Evolutionary conservation across 352 stramenopile genomes (phyloP), one percentile per base, ranked within the genome.

Genomic region (Globisporangium echinulatum): DNA sequence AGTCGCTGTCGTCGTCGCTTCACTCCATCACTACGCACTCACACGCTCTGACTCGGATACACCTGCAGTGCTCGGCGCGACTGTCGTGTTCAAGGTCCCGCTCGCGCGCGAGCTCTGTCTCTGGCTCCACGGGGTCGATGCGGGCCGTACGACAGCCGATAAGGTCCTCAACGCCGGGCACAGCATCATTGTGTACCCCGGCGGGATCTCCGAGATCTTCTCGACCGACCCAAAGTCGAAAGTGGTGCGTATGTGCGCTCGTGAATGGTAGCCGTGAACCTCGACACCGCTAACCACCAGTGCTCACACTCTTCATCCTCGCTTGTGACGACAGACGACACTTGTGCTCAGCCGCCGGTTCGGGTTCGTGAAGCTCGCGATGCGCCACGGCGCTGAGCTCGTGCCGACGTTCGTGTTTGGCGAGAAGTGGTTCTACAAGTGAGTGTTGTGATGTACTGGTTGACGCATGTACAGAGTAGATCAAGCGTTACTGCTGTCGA

Each of bases 281-380:
- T n/a, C 15, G 42, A 46, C 10, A 46, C 42, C 25, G 25, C 25
- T 33, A 3, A 2, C 25, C 25, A 43, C 7, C 2, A 43, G 39
- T 5, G 13, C 10, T n/a, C 43, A 17, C 43, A 49, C 43, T 49
- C 11, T 13, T 25, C 13, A 14, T 17, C 6, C 43, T 14, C 13
- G 43, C 13, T 4, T 25, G n/a, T 3, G 5, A 10, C 13, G 15
- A 44, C 25, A 50, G 61, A 92, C 83, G 55, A 68, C 76, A 25
- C 69, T 92, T 52, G 71, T 92, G 58, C 74, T 92, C 38, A 85
- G 88, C 66, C 85, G 88, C 50, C 80, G 83, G n/a, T 55, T 92
- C 44, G 83, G 83, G 14, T 92, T 92, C 48, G 74, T 92, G 64
- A 92, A 90, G 63, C 67, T 92, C 36, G 83, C 83, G 48, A 87